Conservation (phyloP, 768 basidiomycete species). For the Infundibulicybe gibba region DNA sequence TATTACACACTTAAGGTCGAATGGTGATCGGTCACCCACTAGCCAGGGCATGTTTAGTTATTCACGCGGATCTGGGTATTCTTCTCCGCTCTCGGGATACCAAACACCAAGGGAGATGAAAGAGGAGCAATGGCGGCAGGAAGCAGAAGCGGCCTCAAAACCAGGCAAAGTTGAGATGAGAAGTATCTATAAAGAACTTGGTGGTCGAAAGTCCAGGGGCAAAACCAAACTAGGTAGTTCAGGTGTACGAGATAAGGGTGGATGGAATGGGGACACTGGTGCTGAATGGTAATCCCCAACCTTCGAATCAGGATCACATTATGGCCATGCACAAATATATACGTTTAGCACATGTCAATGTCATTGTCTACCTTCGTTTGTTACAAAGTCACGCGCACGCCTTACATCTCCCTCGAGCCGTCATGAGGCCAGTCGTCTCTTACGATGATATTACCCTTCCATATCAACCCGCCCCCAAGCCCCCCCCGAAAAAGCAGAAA, state of each 20-base stretch:
- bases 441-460: conserved; percentile 63
- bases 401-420: too few relatives aligned
- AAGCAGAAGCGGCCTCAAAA: conserved; percentile 44
- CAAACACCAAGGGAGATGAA: conserved; percentile 77
- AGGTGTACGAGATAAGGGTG: conserved; percentile 71
- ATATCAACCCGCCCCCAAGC: conserved; percentile 22
- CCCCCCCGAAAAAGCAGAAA: conserved; percentile 58
- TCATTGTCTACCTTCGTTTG: too few relatives aligned
- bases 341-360: too few relatives aligned
- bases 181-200: conserved; percentile 87
- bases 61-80: conserved; percentile 42
- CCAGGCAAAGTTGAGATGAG: conserved; percentile 86
- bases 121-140: conserved; percentile 70
- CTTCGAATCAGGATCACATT: too few relatives aligned
- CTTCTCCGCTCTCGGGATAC: conserved; percentile 59
- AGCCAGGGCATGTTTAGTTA: conserved; percentile 14
- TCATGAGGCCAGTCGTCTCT: conserved; percentile 43
- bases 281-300: conserved; percentile 8
- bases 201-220: conserved; percentile 72
- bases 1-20: conserved; percentile 39
- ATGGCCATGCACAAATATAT: too few relatives aligned
- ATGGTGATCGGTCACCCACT: conserved; percentile 36
- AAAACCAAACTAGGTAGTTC: conserved; percentile 74
- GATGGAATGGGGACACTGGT: conserved; percentile 50
- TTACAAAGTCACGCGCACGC: too few relatives aligned